A percentile compares a stretch with the other conserved stretches of the same genome.
Evolutionary conservation across 768 basidiomycete genomes (phyloP).

Genomic region (Hypsizygus marmoreus): DNA sequence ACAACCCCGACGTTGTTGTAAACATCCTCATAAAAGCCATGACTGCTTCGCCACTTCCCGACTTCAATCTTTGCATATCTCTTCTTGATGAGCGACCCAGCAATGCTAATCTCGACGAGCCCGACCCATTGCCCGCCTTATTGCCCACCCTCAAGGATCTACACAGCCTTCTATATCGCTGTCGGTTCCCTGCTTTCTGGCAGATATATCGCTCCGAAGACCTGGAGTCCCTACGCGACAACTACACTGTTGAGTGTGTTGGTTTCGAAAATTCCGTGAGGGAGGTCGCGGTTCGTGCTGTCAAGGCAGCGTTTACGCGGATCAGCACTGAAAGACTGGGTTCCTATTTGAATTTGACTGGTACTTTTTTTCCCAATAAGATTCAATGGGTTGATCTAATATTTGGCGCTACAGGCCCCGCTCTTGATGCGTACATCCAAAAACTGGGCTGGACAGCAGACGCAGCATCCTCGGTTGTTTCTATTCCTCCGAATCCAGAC

Average conservation of each 20-base stretch:
- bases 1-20: constrained; percentile 90
- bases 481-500: constrained; percentile 79
- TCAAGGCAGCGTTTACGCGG: constrained; percentile 75
- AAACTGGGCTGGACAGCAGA: constrained; percentile 71
- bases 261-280: constrained; percentile 87
- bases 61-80: constrained; percentile 93
- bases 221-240: constrained; percentile 74
- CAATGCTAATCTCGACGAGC: constrained; percentile 66
- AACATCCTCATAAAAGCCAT: constrained; percentile 94
- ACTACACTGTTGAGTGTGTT: constrained; percentile 81
- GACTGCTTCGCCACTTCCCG: constrained; percentile 81
- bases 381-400: background rate
- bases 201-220: constrained; percentile 66
- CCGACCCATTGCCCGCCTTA: constrained; percentile 75
- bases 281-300: constrained; percentile 74
- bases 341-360: constrained; percentile 68
- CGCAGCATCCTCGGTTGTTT: constrained; percentile 53
- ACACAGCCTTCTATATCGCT: constrained; percentile 73
- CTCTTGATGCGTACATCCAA: constrained; percentile 59
- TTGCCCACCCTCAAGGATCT: constrained; percentile 70
- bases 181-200: constrained; percentile 91
- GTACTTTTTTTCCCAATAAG: constrained; percentile 34
- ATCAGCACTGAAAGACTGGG: constrained; percentile 69
- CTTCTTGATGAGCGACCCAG: constrained; percentile 77
- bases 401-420: constrained; percentile 41